Evolutionary conservation across 257 asterid genomes (phyloP).

Genomic region (Fraxinus cuspidata): DNA sequence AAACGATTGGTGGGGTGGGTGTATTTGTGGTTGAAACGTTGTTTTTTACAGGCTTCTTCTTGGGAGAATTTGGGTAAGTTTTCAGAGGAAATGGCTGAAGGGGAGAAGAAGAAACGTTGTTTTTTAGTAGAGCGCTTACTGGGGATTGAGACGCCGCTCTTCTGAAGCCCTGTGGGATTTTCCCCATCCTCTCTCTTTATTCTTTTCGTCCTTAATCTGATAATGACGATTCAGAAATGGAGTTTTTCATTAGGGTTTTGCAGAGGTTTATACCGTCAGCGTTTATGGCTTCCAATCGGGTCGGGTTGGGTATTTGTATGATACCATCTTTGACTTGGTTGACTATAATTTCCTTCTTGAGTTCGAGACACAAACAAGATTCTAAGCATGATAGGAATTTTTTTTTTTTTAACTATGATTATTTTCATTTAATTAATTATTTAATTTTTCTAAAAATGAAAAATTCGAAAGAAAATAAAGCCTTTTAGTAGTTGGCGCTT

Average conservation of each 20-base stretch:
- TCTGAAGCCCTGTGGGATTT: slow-evolving; percentile 57
- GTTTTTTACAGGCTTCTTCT: slow-evolving; percentile 26
- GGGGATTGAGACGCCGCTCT: slow-evolving; percentile 40
- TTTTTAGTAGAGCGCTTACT: slow-evolving; percentile 38
- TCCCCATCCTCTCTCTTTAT: slow-evolving; percentile 50
- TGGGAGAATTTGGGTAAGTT: slow-evolving; percentile 35
- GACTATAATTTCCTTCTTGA: background rate
- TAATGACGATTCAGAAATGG: slow-evolving; percentile 13
- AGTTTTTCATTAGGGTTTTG: slow-evolving; percentile 48
- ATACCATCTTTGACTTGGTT: background rate
- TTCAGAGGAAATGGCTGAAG: slow-evolving; percentile 28
- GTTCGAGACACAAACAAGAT: too few species aligned
- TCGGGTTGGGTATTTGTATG: background rate
- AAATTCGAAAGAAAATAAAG: too few species aligned
- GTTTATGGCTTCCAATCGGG: slow-evolving; percentile 8
- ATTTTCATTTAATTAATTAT: too few species aligned
- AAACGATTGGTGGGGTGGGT: slow-evolving; percentile 36
- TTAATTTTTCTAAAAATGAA: too few species aligned
- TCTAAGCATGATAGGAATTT: too few species aligned
- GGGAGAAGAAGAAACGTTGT: slow-evolving; percentile 29
- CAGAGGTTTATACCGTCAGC: slow-evolving; percentile 33
- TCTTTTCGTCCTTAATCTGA: slow-evolving; percentile 12
- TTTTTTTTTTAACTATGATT: too few species aligned
- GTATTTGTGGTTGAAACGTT: slow-evolving; percentile 22
- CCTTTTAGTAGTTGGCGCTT: too few species aligned